Percentiles rank a stretch among this genome's conserved stretches.
These are phyloP conservation scores for Xerocomellus amylosporus DNA, from an alignment of 768 basidiomycete genomes.

Conservation along the genomic window DNA sequence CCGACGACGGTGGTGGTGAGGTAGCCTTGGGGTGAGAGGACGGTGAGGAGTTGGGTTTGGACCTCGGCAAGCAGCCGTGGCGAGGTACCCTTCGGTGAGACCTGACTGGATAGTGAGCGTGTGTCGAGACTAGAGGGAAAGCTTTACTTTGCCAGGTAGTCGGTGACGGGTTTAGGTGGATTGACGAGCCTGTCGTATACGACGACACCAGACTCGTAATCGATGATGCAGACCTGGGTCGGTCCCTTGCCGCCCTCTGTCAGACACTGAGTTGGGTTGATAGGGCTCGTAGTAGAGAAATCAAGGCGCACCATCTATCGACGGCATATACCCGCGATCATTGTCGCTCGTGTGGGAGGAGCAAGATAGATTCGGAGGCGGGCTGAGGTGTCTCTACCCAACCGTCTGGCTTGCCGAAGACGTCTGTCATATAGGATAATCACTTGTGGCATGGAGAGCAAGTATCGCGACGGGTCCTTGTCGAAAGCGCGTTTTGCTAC, in stretches of 20 bases:
- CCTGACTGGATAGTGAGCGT: constrained; percentile 60
- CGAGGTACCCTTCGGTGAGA: constrained; percentile 75
- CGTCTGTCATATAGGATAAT: constrained; percentile 83
- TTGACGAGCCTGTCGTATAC: constrained; percentile 89
- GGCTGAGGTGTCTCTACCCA: constrained; percentile 82
- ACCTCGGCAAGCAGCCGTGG: constrained; percentile 71
- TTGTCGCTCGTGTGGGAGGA: constrained; percentile 30
- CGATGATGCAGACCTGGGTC: constrained; percentile 80
- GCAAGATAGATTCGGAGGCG: constrained; percentile 27
- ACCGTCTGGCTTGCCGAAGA: constrained; percentile 59
- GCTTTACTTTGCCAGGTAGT: constrained; percentile 86
- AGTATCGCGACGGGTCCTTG: constrained; percentile 64
- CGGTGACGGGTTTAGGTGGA: constrained; percentile 76
- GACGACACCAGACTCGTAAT: constrained; percentile 48
- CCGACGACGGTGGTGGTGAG: constrained; percentile 45
- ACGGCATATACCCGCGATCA: constrained; percentile 69
- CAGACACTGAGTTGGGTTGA: constrained; percentile 55
- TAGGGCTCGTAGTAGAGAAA: not conserved
- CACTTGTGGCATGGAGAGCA: constrained; percentile 83
- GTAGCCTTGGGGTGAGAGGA: constrained; percentile 51
- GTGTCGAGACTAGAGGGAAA: not conserved
- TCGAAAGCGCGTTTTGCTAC: constrained; percentile 29
- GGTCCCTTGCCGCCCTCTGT: constrained; percentile 90
- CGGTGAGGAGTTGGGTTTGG: constrained; percentile 47
- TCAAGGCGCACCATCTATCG: constrained; percentile 82